Conservation (phyloP, 2,329 filamentous ascomycete species). For the Fusarium sp. region DNA sequence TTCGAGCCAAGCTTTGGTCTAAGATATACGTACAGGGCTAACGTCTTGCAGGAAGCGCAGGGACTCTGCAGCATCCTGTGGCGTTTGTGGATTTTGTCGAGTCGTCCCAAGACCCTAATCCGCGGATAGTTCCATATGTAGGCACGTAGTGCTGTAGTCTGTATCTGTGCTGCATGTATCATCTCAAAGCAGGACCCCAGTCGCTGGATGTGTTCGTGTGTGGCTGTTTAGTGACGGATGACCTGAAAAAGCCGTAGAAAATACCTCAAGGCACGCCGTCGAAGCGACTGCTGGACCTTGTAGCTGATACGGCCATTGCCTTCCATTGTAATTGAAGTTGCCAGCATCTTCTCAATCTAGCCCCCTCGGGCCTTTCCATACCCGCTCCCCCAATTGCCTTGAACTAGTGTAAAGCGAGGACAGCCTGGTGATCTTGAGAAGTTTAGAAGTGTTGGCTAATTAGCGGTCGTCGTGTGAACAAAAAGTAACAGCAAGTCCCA, state of each 20-base stretch:
- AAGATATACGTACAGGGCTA: constrained; percentile 41
- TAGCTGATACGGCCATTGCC: constrained; percentile 9
- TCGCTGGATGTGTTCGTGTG: background rate
- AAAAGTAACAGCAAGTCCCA: constrained; percentile 6
- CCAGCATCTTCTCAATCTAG: background rate
- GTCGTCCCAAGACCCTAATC: constrained; percentile 8
- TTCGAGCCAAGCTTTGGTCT: constrained; percentile 36
- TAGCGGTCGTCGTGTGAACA: constrained; percentile 21
- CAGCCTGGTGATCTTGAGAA: constrained; percentile 9
- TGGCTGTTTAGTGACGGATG: background rate
- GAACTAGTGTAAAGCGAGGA: constrained; percentile 10
- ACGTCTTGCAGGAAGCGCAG: constrained; percentile 31
- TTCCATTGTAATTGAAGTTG: background rate
- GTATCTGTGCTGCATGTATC: constrained; percentile 16
- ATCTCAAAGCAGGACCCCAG: background rate
- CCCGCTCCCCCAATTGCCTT: constrained; percentile 28
- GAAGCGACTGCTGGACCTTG: background rate
- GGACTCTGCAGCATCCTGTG: constrained; percentile 15
- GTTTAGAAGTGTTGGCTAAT: background rate
- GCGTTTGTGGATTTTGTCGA: constrained; percentile 4
- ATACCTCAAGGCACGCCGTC: constrained; percentile 8
- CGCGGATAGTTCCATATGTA: constrained; percentile 17
- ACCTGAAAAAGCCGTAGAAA: constrained; percentile 14
- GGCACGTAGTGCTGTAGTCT: background rate
- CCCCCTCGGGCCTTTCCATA: constrained; percentile 24